These are phyloP conservation scores for Sungouiella blattae DNA, from an alignment of 805 yeast genomes.

Conservation along the genomic window DNA sequence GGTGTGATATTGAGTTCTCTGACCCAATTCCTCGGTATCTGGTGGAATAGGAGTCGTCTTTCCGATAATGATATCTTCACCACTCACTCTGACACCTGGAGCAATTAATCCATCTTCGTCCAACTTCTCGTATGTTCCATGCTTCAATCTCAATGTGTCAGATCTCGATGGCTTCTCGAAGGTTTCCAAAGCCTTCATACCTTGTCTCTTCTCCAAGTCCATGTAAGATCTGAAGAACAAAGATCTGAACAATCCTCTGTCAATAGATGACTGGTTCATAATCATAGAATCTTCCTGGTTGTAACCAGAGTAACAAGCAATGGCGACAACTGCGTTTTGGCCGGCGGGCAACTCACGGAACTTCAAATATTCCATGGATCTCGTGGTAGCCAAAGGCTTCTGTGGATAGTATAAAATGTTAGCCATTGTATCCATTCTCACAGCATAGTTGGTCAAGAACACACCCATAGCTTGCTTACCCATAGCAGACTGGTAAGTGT, in stretches of 20 bases:
- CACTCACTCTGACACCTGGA: constrained; percentile 98
- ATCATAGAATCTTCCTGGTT: constrained; percentile 99
- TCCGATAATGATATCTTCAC: constrained; percentile 98
- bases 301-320: constrained; percentile 96
- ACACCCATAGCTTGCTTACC: constrained; percentile 99
- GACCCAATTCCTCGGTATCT: constrained; percentile 97
- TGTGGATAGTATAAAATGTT: constrained; percentile 96
- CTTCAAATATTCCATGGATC: constrained; percentile 95
- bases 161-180: constrained; percentile 96
- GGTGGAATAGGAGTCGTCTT: constrained; percentile 99
- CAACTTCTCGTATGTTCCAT: constrained; percentile 95
- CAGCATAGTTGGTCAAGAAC: constrained; percentile 87
- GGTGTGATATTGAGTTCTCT: constrained; percentile 96
- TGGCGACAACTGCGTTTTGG: constrained; percentile 97
- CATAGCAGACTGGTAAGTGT: constrained; percentile 93
- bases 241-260: constrained; percentile 93
- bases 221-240: constrained; percentile 94
- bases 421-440: constrained; percentile 99
- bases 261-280: constrained; percentile 98
- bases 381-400: constrained; percentile 95
- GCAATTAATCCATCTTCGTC: constrained; percentile 98
- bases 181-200: constrained; percentile 97
- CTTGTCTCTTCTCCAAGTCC: constrained; percentile 98
- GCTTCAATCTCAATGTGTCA: constrained; percentile 91
- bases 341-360: constrained; percentile 99